phyloP scores from a whole-genome alignment of 306 rosid genomes.

The Rubus idaeus region DNA sequence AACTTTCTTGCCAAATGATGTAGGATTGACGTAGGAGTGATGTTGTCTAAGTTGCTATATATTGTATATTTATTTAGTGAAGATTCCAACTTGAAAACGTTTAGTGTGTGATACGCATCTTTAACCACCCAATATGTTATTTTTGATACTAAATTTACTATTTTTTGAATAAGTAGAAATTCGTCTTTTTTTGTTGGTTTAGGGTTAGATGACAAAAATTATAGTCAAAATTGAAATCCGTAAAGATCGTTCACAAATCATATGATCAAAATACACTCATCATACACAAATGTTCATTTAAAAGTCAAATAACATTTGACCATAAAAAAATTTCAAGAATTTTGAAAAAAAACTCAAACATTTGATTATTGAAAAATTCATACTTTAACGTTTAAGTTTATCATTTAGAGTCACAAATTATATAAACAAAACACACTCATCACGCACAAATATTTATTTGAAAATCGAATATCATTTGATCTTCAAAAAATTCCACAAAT shows the following conservation, averaged over 20 bases:
- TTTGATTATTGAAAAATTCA: no score
- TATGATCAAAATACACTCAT: not conserved
- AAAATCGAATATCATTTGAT: no score
- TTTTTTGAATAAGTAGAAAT: not conserved
- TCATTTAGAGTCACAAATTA: no score
- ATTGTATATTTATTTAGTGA: not conserved
- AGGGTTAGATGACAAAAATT: not conserved
- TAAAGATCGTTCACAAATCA: not conserved
- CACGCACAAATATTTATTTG: no score
- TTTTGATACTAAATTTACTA: no score
- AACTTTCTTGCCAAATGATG: conserved; percentile 12
- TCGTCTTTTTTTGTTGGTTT: not conserved
- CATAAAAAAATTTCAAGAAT: no score
- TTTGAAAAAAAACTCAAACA: no score
- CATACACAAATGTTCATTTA: not conserved
- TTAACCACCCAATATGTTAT: not conserved
- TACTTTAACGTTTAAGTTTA: not conserved
- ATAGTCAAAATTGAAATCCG: not conserved
- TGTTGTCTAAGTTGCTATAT: conserved; percentile 1
- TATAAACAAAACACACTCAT: no score
- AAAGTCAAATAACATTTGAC: not conserved
- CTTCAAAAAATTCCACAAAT: no score
- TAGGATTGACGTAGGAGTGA: conserved; percentile 25
- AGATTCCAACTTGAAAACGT: not conserved
- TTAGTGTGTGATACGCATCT: not conserved